Conservation (phyloP, 257 asterid genomes). For the Rhazya stricta region DNA sequence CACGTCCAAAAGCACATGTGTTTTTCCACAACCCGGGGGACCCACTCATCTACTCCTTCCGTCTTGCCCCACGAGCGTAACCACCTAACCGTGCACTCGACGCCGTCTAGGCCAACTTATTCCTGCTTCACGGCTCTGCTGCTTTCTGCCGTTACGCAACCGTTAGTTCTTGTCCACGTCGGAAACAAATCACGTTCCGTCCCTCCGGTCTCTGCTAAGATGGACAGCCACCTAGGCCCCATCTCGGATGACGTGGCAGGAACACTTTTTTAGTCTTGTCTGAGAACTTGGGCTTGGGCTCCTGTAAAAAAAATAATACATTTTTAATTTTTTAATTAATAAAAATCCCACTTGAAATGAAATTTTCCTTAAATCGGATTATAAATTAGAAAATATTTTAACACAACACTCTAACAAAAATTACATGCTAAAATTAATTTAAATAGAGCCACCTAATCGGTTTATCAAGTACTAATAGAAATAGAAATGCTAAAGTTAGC, state of each 20-base stretch:
- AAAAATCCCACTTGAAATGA: no score
- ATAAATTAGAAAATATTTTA: no score
- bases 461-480: no score
- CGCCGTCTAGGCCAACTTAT: not conserved
- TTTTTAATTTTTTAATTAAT: no score
- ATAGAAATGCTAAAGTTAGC: no score
- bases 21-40: not conserved
- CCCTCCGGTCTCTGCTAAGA: not conserved
- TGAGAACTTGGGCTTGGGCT: no score
- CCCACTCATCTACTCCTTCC: not conserved
- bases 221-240: not conserved
- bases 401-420: no score
- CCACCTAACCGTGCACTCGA: not conserved
- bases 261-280: not conserved
- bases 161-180: slow-evolving; percentile 10
- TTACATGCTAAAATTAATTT: no score
- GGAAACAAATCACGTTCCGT: not conserved
- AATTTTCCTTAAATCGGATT: no score
- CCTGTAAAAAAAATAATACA: not conserved
- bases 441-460: no score
- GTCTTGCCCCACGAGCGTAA: accelerated
- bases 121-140: not conserved
- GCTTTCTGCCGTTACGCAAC: not conserved
- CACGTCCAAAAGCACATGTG: slow-evolving; percentile 24
- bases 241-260: not conserved